Base-by-base conservation (phyloP, 2,329 filamentous ascomycete species). In the Raffaelea arxii region DNA sequence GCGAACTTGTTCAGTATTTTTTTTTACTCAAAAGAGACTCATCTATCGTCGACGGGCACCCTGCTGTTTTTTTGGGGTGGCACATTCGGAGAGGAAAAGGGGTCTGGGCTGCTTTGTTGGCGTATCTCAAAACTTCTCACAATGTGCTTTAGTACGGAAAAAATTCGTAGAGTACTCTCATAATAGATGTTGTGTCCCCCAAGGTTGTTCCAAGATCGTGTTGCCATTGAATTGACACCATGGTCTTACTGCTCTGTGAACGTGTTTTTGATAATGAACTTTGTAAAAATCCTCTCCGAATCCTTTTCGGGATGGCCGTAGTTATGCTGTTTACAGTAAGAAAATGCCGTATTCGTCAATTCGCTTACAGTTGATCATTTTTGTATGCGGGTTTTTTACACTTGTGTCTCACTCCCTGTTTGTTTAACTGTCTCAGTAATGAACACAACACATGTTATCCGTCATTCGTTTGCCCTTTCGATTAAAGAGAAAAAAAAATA, bases 151-250 rank as follows among this genome's bases (percentile, higher is more conserved):
- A 38, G 38, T 40, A 40, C 38, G 25, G 38, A 40, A 40, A 40
- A 40, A 21, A 23, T n/a, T n/a, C n/a, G 38, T 40, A 40, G 38
- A 40, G 38, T 40, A 40, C 38, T 40, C 38, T 40, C 38, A 40
- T 40, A 40, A 40, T 40, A 40, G 38, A 40, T 40, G 38, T 23
- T 21, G 38, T 40, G 38, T 40, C 22, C 38, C 38, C 38, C 38
- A 40, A 36, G 19, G n/a, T n/a, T 36, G 14, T 9, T 16, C 27
- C 9, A 32, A 9, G 16, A 9, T 16, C 16, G 27, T 32, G 27
- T 9, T 16, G 27, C 27, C 27, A 32, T 9, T 32, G 27, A 32
- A 9, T 9, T 32, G 27, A 32, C n/a, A n/a, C n/a, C n/a, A n/a
- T n/a, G n/a, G n/a, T n/a, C 19, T 36, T 16, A 16, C 16, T 30